phyloP scores from a whole-genome alignment of 345 rosid genomes.

The Dimocarpus longan region DNA sequence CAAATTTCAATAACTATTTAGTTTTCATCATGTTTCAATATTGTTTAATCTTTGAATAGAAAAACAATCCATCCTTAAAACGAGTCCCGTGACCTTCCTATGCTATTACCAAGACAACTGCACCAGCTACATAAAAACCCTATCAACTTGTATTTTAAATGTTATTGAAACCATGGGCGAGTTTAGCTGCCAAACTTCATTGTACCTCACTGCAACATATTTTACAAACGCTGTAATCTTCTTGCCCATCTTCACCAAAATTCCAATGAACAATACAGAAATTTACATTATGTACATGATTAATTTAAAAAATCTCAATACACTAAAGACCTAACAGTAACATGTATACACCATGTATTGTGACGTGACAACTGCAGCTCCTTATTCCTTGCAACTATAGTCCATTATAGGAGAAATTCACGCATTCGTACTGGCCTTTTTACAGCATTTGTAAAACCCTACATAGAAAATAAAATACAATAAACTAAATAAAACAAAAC shows the following conservation, averaged over 20 bases:
- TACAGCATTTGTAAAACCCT: slow-evolving; percentile 93
- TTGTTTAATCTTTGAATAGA: too few relatives aligned
- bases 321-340: not conserved
- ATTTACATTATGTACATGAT: not conserved
- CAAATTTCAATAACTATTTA: too few relatives aligned
- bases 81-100: too few relatives aligned
- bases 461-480: slow-evolving; percentile 13
- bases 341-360: not conserved
- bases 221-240: too few relatives aligned
- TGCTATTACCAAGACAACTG: too few relatives aligned
- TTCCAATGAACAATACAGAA: not conserved
- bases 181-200: too few relatives aligned
- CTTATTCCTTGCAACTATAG: not conserved
- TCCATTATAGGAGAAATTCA: slow-evolving; percentile 56
- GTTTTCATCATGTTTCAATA: too few relatives aligned
- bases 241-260: not conserved
- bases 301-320: not conserved
- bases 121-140: too few relatives aligned
- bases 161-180: too few relatives aligned
- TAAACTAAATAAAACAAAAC: not conserved
- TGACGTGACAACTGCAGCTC: not conserved
- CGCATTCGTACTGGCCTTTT: slow-evolving; percentile 86
- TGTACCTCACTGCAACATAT: too few relatives aligned
- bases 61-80: too few relatives aligned
- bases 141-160: too few relatives aligned